Conservation (phyloP, 306 rosid species). For the Glycyrrhiza uralensis region DNA sequence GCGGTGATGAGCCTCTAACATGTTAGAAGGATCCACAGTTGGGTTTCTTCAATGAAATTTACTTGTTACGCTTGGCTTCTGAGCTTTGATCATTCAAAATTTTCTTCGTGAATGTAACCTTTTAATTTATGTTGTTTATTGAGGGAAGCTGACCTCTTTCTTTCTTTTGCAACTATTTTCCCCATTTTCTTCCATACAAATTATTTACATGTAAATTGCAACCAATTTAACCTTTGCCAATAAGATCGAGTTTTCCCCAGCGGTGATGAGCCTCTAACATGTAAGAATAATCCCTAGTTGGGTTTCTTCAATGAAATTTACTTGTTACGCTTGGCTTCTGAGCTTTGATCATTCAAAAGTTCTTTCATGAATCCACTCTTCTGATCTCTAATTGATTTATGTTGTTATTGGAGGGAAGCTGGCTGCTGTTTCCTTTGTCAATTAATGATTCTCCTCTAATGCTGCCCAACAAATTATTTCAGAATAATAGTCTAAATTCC, state of each 20-base stretch:
- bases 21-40: slow-evolving; percentile 24
- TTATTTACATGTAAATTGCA: background rate
- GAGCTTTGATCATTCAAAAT: slow-evolving; percentile 27
- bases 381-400: too few species aligned
- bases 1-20: slow-evolving; percentile 45
- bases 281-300: slow-evolving; percentile 27
- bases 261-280: slow-evolving; percentile 43
- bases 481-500: background rate
- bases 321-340: slow-evolving; percentile 62
- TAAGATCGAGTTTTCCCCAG: background rate
- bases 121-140: background rate
- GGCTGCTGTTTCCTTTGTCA: background rate
- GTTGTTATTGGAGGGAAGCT: background rate
- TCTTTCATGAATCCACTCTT: background rate
- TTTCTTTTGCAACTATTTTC: background rate
- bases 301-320: slow-evolving; percentile 36
- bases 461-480: background rate
- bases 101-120: background rate
- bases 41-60: slow-evolving; percentile 38
- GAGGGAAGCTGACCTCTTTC: background rate
- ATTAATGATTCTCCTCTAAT: background rate
- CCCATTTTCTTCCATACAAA: background rate
- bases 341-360: slow-evolving; percentile 23
- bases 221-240: background rate
- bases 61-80: slow-evolving; percentile 59